phyloP scores from a whole-genome alignment of 257 asterid genomes.

The Agastache rugosa region DNA sequence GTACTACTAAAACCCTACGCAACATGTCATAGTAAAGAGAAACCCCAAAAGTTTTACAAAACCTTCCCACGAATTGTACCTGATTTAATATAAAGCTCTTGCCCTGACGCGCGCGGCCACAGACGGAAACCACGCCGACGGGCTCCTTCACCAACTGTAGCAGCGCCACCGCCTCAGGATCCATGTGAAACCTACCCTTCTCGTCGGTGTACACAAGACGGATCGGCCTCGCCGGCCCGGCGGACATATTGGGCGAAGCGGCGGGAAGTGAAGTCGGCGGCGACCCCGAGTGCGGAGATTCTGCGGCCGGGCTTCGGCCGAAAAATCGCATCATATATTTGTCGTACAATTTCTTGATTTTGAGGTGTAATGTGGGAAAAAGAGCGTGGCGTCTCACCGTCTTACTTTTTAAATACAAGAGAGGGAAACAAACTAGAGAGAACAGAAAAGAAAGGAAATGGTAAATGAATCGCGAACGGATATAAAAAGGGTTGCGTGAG shows the following conservation, averaged over 20 bases:
- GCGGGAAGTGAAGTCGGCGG: constrained; percentile 54
- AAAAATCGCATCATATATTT: constrained; percentile 59
- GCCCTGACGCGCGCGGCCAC: constrained; percentile 99
- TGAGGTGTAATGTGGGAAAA: constrained; percentile 7
- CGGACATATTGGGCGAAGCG: constrained; percentile 46
- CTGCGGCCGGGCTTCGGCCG: constrained; percentile 53
- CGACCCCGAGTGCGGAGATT: constrained; percentile 59
- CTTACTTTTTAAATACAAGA: constrained; percentile 32
- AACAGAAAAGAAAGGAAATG: too few relatives aligned
- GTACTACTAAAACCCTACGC: constrained; percentile 20
- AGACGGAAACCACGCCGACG: constrained; percentile 93
- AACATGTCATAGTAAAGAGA: background rate
- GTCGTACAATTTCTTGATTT: background rate
- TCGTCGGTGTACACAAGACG: constrained; percentile 91
- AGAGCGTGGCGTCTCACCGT: background rate
- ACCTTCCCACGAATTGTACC: constrained; percentile 48
- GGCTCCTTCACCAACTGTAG: constrained; percentile 96
- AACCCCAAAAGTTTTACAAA: background rate
- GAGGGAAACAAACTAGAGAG: constrained; percentile 41
- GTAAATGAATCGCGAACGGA: background rate
- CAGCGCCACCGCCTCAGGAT: constrained; percentile 93
- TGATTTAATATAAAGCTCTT: constrained; percentile 90
- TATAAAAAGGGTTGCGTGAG: background rate
- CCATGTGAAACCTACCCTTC: constrained; percentile 85
- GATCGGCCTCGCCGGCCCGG: constrained; percentile 91